A percentile compares a stretch with the other conserved stretches of the same genome.
phyloP scores from a whole-genome alignment of 306 rosid species.

The Fagus crenata region DNA sequence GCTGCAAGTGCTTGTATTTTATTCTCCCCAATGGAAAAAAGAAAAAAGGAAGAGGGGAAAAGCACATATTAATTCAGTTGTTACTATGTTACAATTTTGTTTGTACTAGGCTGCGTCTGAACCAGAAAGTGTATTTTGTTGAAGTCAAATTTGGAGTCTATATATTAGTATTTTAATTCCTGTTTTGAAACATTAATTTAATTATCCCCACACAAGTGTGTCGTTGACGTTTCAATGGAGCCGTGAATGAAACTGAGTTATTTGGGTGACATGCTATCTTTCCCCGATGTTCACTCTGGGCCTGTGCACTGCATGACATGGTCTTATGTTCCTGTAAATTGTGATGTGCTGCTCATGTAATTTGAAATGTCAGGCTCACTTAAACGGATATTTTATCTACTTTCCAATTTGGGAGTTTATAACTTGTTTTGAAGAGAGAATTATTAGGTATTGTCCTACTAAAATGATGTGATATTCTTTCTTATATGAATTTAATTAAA shows the following conservation, averaged over 20 bases:
- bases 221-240: background rate
- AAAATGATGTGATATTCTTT: no score
- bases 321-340: no score
- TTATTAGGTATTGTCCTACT: no score
- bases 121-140: slow-evolving; percentile 13
- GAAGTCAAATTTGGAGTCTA: background rate
- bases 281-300: no score
- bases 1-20: slow-evolving; percentile 26
- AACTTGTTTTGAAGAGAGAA: no score
- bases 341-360: no score
- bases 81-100: background rate
- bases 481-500: no score
- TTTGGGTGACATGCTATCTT: no score
- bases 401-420: no score
- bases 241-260: background rate
- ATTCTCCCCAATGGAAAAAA: background rate
- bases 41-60: background rate
- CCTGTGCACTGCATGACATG: no score
- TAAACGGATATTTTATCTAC: no score
- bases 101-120: background rate
- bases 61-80: background rate
- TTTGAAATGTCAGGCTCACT: no score
- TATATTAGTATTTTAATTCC: background rate
- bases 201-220: background rate
- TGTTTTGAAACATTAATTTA: background rate